Percentiles rank a stretch among this genome's conserved stretches.
Conservation (phyloP, 768 basidiomycete species). For the Termitomyces sp. region DNA sequence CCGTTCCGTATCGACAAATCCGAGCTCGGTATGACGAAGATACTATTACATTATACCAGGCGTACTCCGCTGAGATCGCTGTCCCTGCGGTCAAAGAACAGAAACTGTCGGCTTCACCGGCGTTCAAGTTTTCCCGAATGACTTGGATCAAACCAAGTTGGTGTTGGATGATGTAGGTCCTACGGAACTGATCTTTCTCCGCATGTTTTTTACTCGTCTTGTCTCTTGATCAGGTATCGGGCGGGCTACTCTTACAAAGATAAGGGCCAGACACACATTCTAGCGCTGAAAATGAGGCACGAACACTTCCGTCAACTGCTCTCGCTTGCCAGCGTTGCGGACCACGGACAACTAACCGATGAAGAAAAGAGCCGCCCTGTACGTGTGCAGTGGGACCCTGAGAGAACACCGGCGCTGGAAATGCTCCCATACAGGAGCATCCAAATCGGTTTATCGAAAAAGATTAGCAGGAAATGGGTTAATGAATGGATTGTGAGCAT, state of each 20-base stretch:
- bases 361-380: constrained; percentile 10
- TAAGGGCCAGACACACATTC: constrained; percentile 8
- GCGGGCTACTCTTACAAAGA: constrained; percentile 14
- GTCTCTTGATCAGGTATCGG: constrained; percentile 9
- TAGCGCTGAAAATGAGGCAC: constrained; percentile 18
- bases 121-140: constrained; percentile 15
- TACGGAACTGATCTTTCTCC: background rate
- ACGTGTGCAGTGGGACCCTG: constrained; percentile 15
- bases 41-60: constrained; percentile 14
- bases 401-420: constrained; percentile 9
- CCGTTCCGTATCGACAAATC: no score
- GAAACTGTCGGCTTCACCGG: constrained; percentile 11
- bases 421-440: constrained; percentile 13
- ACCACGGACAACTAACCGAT: constrained; percentile 5
- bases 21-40: constrained; percentile 13
- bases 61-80: constrained; percentile 13
- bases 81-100: constrained; percentile 11
- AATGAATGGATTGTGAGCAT: constrained; percentile 14
- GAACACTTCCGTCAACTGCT: constrained; percentile 11
- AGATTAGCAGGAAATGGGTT: constrained; percentile 10
- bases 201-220: background rate
- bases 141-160: constrained; percentile 18
- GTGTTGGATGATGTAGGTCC: constrained; percentile 18
- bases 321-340: constrained; percentile 7
- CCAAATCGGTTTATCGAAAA: constrained; percentile 13